Evolutionary conservation across 257 asterid species (phyloP), one percentile per base, ranked within the genome.

Genomic region (Craterostigma plantagineum): DNA sequence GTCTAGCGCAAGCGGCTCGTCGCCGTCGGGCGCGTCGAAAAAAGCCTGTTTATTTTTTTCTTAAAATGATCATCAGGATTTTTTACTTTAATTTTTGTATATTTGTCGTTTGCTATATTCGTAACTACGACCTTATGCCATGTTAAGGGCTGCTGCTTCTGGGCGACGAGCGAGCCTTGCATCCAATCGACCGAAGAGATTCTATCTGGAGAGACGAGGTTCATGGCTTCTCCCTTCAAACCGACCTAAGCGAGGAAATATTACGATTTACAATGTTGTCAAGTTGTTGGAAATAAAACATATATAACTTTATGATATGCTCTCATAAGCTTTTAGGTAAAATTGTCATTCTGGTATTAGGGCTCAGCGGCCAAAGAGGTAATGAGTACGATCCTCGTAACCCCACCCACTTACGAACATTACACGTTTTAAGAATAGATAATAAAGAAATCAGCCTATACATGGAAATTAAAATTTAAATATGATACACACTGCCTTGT

Each of bases 1-100:
- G 76, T 87, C 95, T 60, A 87, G 46, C 41, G 92, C 95, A 60
- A 87, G 74, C 7, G 95, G 93, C 39, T 87, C 92, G 18, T 76
- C 80, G 58, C 98, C 95, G 30, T 66, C 72, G 10, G 95, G 98
- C n/a, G 78, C 55, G 42, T 72, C 55, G 48, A 86, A 86, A 60
- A 69, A 78, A 49, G 94, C 91, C 97, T 86, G 64, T n/a, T 34
- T 14, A 1, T 7, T 42, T 42, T 3, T 1, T 39, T 1, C 7
- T 11, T 14, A 4, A 1, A 0, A 14, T 14, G 46, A 3, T 9
- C 2, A 3, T 42, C n/a, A n/a, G n/a, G n/a, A n/a, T n/a, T 11
- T 11, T 14, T 14, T 23, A 2, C 18, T 10, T 7, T 42, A 3
- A 1, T 3, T 14, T 7, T 42, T 11, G 27, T 8, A 3, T n/a